Evolutionary conservation across 768 basidiomycete species (phyloP), one percentile per base, ranked within the genome.

Genomic region (Boletus subcaerulescens): DNA sequence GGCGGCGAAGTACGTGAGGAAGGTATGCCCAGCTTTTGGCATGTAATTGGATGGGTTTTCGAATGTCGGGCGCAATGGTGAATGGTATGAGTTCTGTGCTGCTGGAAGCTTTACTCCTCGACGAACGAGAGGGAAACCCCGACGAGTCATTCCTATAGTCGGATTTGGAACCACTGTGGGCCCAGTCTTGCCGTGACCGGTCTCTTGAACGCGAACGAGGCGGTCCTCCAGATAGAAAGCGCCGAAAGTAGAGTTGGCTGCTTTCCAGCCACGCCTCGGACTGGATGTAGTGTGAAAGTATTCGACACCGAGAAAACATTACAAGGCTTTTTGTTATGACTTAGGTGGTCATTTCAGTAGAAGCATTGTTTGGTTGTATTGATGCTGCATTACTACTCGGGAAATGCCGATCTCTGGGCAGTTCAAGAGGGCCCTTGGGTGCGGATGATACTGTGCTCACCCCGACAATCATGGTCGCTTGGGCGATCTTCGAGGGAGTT

Each of bases 11-110:
- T 3, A 81, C 69, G 22, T 59, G 53, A 2, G 59, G 65, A 24
- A 58, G 55, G 9, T 45, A 45, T 3, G 73, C 67, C 84, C 83
- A 85, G 1, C 52, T 39, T 7, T 58, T 48, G 12, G 76, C 76
- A 39, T 77, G 65, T 5, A 52, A 55, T 44, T 74, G 59, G 47
- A 83, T 72, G 52, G 76, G 45, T 24, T 59, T 47, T 33, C 49
- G 41, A 5, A 63, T 45, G 49, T 71, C 64, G 5, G 43, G 46
- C 1, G 50, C 20, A 29, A 39, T 9, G 12, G 49, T 38, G 15
- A 56, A 31, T 5, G 58, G 26, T 17, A 46, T 32, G 10, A 38
- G 12, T 26, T 57, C 56, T n/a, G 48, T 41, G 15, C n/a, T 29
- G 33, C 20, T 20, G n/a, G 50, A 39, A 11, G 44, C 8, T 50